phyloP scores from a whole-genome alignment of 352 stramenopile species.

The Peronospora destructor region DNA sequence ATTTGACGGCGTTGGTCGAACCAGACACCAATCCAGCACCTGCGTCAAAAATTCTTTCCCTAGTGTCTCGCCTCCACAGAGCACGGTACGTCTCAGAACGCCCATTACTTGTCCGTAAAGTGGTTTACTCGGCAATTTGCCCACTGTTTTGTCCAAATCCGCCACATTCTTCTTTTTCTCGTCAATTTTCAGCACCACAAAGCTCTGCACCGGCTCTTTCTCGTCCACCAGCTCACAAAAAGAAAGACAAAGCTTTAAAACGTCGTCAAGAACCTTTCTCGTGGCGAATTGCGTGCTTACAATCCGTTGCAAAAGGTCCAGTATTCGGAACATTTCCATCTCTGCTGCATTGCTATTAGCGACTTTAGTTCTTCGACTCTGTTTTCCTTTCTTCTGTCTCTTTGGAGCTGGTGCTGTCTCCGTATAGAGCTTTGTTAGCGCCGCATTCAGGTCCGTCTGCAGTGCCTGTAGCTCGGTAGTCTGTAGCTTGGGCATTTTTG shows the following conservation, averaged over 20 bases:
- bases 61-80: constrained; percentile 20
- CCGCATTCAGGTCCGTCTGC: constrained; percentile 34
- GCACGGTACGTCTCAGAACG: constrained; percentile 36
- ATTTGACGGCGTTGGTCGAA: constrained; percentile 14
- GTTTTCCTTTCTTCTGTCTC: constrained; percentile 62
- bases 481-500: constrained; percentile 17
- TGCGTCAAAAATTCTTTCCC: constrained; percentile 21
- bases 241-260: constrained; percentile 38
- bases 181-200: constrained; percentile 15
- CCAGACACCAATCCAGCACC: constrained; percentile 48
- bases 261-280: constrained; percentile 28
- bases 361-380: constrained; percentile 21
- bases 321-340: constrained; percentile 32
- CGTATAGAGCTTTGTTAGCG: constrained; percentile 30
- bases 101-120: constrained; percentile 40
- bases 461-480: constrained; percentile 37
- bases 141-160: constrained; percentile 35
- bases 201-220: constrained; percentile 30
- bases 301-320: constrained; percentile 35
- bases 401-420: constrained; percentile 36
- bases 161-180: not conserved
- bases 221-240: constrained; percentile 38
- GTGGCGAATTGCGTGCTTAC: constrained; percentile 31
- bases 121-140: constrained; percentile 33
- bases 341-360: constrained; percentile 12